phyloP scores from a whole-genome alignment of 2,329 filamentous ascomycete species.

The Fusarium continuum region DNA sequence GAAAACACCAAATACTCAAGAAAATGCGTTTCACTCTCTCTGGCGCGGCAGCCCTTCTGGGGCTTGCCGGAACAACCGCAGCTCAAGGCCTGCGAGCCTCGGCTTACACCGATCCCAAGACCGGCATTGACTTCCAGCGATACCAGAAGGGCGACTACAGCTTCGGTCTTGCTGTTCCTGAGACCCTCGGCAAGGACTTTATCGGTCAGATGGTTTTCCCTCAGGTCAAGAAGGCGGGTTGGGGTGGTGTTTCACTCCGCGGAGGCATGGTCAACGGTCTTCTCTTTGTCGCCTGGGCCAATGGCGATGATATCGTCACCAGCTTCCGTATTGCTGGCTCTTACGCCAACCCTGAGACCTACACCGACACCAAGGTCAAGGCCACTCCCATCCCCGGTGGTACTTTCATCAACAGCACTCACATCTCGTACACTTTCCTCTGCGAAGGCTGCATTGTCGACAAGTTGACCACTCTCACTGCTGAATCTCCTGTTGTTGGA shows the following conservation, averaged over 20 bases:
- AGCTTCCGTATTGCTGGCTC: slow-evolving; percentile 47
- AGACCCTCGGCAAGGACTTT: slow-evolving; percentile 59
- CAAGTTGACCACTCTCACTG: slow-evolving; percentile 46
- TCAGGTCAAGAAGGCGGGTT: slow-evolving; percentile 50
- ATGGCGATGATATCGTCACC: slow-evolving; percentile 52
- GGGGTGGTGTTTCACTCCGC: slow-evolving; percentile 58
- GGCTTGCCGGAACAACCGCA: slow-evolving; percentile 29
- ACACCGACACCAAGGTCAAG: slow-evolving; percentile 52
- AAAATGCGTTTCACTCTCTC: slow-evolving; percentile 33
- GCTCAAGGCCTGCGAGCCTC: slow-evolving; percentile 34
- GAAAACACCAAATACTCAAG: not conserved
- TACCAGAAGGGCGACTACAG: slow-evolving; percentile 52
- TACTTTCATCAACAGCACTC: slow-evolving; percentile 61
- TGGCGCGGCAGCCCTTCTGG: slow-evolving; percentile 30
- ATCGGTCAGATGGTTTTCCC: slow-evolving; percentile 62
- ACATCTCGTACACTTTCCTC: slow-evolving; percentile 64
- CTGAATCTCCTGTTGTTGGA: slow-evolving; percentile 46
- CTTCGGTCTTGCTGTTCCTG: slow-evolving; percentile 62
- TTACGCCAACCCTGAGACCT: slow-evolving; percentile 59
- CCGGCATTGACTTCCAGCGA: slow-evolving; percentile 56
- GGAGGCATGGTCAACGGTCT: slow-evolving; percentile 59
- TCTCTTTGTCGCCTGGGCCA: slow-evolving; percentile 60
- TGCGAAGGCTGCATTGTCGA: slow-evolving; percentile 56
- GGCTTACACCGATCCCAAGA: slow-evolving; percentile 54
- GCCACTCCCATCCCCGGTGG: slow-evolving; percentile 59